phyloP scores from a whole-genome alignment of 371 early-diverging fungal species.

The Thermomucor indicae-seudaticae region DNA sequence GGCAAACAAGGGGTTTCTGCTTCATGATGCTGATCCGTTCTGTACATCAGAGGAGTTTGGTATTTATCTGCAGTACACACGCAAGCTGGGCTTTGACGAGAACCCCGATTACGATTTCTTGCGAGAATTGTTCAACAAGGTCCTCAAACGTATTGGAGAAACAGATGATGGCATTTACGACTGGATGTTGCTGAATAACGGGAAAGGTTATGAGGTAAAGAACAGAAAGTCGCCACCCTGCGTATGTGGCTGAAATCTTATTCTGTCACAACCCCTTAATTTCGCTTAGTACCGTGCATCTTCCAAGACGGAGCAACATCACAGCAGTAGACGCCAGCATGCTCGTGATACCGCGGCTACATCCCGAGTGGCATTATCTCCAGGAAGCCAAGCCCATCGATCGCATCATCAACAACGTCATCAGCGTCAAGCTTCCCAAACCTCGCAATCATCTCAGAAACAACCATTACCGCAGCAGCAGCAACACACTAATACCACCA shows the following conservation, averaged over 20 bases:
- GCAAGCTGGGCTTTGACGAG: slow-evolving; percentile 93
- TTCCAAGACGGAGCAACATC: background rate
- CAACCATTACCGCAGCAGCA: slow-evolving; percentile 5
- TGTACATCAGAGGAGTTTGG: slow-evolving; percentile 75
- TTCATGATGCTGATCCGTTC: slow-evolving; percentile 1
- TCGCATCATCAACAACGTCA: slow-evolving; percentile 3
- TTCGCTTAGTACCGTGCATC: slow-evolving; percentile 1
- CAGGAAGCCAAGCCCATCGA: slow-evolving; percentile 7
- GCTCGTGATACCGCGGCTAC: slow-evolving; percentile 10
- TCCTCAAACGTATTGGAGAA: slow-evolving; percentile 65
- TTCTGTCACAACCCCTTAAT: background rate
- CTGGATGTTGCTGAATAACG: slow-evolving; percentile 80
- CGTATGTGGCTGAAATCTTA: background rate
- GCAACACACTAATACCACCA: background rate
- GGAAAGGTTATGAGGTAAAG: slow-evolving; percentile 60
- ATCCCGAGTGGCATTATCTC: slow-evolving; percentile 1
- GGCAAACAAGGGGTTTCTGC: background rate
- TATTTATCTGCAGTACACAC: slow-evolving; percentile 86
- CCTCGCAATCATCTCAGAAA: slow-evolving; percentile 14
- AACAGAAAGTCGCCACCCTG: background rate
- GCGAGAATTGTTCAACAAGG: slow-evolving; percentile 82
- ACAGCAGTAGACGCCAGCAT: slow-evolving; percentile 2
- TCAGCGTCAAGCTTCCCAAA: slow-evolving; percentile 6
- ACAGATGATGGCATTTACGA: slow-evolving; percentile 88
- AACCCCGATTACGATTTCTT: slow-evolving; percentile 93